phyloP scores from a whole-genome alignment of 441 rosid genomes.

The Caryocar brasiliense region DNA sequence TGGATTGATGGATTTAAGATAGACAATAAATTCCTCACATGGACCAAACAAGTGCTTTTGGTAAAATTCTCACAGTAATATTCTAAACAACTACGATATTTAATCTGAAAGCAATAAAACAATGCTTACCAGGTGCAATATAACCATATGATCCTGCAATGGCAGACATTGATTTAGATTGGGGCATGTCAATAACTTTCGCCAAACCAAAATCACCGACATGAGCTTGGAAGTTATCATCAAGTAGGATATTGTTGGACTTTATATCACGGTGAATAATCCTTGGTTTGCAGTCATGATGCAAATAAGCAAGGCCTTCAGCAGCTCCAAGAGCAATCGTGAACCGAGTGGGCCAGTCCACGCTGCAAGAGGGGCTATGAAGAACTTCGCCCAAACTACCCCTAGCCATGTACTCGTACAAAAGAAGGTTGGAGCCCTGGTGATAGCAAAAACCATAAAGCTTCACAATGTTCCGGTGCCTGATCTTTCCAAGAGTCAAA shows the following conservation, averaged over 20 bases:
- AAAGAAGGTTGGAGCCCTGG: conserved; percentile 69
- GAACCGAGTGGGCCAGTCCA: conserved; percentile 86
- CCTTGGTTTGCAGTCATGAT: conserved; percentile 91
- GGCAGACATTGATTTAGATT: conserved; percentile 88
- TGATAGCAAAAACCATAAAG: conserved; percentile 82
- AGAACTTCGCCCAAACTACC: conserved; percentile 90
- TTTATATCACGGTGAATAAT: conserved; percentile 91
- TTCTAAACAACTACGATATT: no score
- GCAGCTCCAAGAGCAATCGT: conserved; percentile 86
- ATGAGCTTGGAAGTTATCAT: conserved; percentile 82
- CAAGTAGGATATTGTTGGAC: conserved; percentile 80
- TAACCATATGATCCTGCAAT: conserved; percentile 97
- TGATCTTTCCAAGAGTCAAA: conserved; percentile 76
- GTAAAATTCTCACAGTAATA: no score
- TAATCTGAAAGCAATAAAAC: background rate
- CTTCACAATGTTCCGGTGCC: conserved; percentile 92
- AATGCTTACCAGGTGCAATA: conserved; percentile 91
- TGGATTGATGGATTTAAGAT: no score
- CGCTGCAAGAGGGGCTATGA: conserved; percentile 46
- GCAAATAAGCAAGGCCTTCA: conserved; percentile 93
- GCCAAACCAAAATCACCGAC: conserved; percentile 98
- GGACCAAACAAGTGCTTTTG: no score
- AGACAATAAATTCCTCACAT: no score
- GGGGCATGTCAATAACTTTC: conserved; percentile 92
- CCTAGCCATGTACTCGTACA: conserved; percentile 77